Conservation (phyloP, 768 basidiomycete species). For the Grammothele lineata region DNA sequence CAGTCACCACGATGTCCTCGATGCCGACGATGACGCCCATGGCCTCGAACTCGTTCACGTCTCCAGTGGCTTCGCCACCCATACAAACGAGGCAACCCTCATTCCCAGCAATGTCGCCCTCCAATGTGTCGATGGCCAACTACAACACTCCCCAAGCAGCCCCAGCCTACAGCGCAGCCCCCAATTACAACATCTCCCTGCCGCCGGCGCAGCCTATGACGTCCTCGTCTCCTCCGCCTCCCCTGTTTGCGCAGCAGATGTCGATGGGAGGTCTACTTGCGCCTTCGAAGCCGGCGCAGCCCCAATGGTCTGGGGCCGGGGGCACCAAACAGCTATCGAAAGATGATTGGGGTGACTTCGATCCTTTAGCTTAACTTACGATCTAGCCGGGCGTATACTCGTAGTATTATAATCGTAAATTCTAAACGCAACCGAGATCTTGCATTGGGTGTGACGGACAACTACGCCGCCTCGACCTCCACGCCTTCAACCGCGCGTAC, state of each 20-base stretch:
- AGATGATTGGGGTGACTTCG: constrained; percentile 79
- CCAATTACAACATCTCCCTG: constrained; percentile 58
- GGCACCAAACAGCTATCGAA: constrained; percentile 48
- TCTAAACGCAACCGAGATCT: no score
- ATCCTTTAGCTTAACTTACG: constrained; percentile 54
- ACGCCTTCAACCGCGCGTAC: constrained; percentile 44
- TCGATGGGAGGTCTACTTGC: constrained; percentile 50
- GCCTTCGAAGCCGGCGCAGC: constrained; percentile 59
- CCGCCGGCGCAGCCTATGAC: constrained; percentile 22
- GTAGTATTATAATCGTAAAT: background rate
- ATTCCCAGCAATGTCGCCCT: constrained; percentile 5
- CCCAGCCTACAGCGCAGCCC: background rate
- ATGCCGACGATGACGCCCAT: background rate
- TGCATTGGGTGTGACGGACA: no score
- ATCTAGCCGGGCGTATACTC: background rate
- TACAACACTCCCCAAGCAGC: no score
- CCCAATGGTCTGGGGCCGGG: constrained; percentile 34
- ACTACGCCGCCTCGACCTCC: constrained; percentile 38
- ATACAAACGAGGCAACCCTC: background rate
- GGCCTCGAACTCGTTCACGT: no score
- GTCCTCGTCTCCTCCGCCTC: constrained; percentile 21
- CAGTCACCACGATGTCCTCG: background rate
- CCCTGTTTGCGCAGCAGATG: constrained; percentile 21
- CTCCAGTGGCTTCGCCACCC: constrained; percentile 8
- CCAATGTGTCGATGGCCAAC: no score